phyloP scores from a whole-genome alignment of 2,329 filamentous ascomycete species.

The Akanthomyces muscarius region DNA sequence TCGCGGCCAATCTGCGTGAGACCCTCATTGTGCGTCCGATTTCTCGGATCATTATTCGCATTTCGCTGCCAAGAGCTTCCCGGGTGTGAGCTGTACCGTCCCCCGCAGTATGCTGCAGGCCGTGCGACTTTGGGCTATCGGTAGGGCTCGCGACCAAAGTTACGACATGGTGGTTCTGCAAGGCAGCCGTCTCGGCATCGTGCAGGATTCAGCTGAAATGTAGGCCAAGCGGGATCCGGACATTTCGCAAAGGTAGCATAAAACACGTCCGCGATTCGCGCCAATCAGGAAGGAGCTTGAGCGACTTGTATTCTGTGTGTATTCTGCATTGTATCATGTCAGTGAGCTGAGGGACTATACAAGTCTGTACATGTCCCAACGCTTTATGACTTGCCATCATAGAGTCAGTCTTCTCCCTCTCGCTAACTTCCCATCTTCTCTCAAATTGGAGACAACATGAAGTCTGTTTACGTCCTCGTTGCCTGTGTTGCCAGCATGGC shows the following conservation, averaged over 20 bases:
- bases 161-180: too few species aligned
- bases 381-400: too few species aligned
- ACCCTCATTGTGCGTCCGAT: too few species aligned
- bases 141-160: too few species aligned
- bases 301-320: not conserved
- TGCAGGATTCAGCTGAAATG: not conserved
- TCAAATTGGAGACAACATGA: not conserved
- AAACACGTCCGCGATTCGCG: not conserved
- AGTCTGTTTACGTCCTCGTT: not conserved
- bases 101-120: too few species aligned
- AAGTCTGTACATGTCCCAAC: not conserved
- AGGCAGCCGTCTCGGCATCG: not conserved
- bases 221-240: conserved; percentile 3
- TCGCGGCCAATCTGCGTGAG: too few species aligned
- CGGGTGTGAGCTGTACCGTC: too few species aligned
- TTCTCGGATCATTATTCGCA: too few species aligned
- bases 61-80: too few species aligned
- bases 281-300: not conserved
- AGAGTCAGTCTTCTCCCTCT: not conserved
- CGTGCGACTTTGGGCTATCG: too few species aligned
- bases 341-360: not conserved
- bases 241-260: not conserved
- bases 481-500: conserved; percentile 2
- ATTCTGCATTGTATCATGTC: too few species aligned
- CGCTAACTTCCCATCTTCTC: not conserved